Percentiles rank a stretch among this genome's conserved stretches.
Conservation (phyloP, 2,329 filamentous ascomycete genomes). For the Emergomyces africanus region DNA sequence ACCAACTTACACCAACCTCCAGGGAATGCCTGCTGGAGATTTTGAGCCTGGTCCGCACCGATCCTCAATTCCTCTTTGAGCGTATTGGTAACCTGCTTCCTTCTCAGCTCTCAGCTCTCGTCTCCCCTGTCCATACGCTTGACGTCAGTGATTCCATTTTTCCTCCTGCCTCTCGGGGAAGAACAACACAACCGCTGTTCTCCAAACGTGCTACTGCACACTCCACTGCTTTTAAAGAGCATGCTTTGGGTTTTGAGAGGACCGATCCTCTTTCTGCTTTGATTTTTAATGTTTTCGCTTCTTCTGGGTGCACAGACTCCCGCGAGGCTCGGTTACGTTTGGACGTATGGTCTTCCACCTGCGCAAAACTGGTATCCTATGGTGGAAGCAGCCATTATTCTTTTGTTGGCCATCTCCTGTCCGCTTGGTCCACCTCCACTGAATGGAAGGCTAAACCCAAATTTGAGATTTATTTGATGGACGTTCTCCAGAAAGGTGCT, state of each 20-base stretch:
- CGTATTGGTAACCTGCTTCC: constrained; percentile 64
- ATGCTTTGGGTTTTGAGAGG: constrained; percentile 75
- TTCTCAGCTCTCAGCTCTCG: constrained; percentile 63
- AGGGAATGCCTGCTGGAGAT: constrained; percentile 67
- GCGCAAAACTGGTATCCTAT: constrained; percentile 68
- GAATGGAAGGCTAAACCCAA: constrained; percentile 84
- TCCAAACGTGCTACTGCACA: constrained; percentile 33
- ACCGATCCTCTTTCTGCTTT: constrained; percentile 76
- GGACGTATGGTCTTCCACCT: constrained; percentile 77
- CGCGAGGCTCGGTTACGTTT: constrained; percentile 67
- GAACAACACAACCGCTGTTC: constrained; percentile 37
- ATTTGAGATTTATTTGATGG: constrained; percentile 90
- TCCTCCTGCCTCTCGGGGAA: constrained; percentile 47
- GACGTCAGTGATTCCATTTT: constrained; percentile 76
- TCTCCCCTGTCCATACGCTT: constrained; percentile 63
- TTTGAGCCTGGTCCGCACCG: constrained; percentile 67
- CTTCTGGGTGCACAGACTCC: constrained; percentile 68
- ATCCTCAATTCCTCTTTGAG: constrained; percentile 76
- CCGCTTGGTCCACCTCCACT: constrained; percentile 74
- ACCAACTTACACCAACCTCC: constrained; percentile 63
- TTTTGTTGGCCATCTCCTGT: constrained; percentile 71
- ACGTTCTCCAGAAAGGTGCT: constrained; percentile 81
- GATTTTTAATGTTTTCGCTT: constrained; percentile 80
- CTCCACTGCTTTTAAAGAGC: constrained; percentile 57
- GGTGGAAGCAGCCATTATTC: constrained; percentile 65